Conservation (phyloP, 106 monocot genomes). For the Allium cepa region DNA sequence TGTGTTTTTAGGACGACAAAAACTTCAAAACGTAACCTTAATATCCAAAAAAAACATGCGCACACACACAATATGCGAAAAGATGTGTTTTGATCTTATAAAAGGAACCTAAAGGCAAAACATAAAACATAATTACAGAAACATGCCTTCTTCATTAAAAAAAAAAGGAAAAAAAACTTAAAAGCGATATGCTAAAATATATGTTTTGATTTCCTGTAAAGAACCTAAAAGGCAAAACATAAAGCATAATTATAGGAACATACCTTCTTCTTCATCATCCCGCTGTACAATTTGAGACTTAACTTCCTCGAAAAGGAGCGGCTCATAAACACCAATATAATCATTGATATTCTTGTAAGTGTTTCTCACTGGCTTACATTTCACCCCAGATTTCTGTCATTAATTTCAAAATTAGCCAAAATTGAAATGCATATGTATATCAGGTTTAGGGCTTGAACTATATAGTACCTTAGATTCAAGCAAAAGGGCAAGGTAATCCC, state of each 20-base stretch:
- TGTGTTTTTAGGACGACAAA: no score
- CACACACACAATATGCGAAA: no score
- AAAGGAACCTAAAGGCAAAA: no score
- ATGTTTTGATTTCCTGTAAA: no score
- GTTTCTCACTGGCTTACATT: constrained; percentile 48
- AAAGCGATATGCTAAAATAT: not conserved
- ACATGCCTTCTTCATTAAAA: not conserved
- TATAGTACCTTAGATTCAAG: constrained; percentile 55
- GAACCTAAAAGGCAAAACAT: not conserved
- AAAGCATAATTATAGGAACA: not conserved
- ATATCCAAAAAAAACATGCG: no score
- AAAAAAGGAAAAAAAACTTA: not conserved
- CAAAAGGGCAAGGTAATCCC: constrained; percentile 84
- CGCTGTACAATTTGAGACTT: constrained; percentile 83
- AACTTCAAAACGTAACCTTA: no score
- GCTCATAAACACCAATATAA: constrained; percentile 75
- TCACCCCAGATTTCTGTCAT: not conserved
- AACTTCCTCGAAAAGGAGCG: constrained; percentile 90
- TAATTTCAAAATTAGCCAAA: no score
- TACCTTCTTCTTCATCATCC: constrained; percentile 61
- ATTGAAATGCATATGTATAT: no score
- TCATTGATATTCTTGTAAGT: constrained; percentile 61
- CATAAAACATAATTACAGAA: no score
- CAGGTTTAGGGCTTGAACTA: not conserved
- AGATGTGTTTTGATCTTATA: no score